A percentile compares a stretch with the other conserved stretches of the same genome.
These are phyloP conservation scores for Corchorus capsularis DNA, from an alignment of 345 rosid genomes.

Conservation along the genomic window DNA sequence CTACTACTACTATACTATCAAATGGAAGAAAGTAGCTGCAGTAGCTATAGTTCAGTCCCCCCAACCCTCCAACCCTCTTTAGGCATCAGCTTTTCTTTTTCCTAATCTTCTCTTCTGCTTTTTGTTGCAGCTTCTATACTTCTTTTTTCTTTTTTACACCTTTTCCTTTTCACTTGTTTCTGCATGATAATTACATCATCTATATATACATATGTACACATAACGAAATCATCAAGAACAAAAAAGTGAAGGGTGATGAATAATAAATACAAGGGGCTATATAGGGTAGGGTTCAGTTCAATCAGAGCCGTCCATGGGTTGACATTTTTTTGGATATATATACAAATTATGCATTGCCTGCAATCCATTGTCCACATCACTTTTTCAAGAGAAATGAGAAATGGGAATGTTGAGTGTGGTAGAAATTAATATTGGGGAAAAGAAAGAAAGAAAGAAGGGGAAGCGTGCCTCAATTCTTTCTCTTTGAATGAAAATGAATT, in stretches of 20 bases:
- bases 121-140: neutral
- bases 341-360: no score
- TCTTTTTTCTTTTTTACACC: constrained; percentile 8
- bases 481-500: neutral
- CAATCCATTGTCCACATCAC: constrained; percentile 18
- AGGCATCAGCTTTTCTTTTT: constrained; percentile 11
- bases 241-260: neutral
- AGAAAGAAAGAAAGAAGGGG: neutral
- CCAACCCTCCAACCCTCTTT: neutral
- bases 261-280: neutral
- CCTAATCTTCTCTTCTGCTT: neutral
- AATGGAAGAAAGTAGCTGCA: constrained; percentile 2
- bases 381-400: neutral
- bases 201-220: neutral
- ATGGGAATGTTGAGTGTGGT: neutral
- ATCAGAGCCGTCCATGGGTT: neutral
- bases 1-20: neutral
- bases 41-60: neutral
- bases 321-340: neutral
- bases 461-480: constrained; percentile 12
- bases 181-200: neutral
- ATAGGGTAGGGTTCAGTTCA: neutral
- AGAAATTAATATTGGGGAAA: neutral
- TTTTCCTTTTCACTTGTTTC: neutral
- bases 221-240: constrained; percentile 10